Percentiles rank a stretch among this genome's conserved stretches.
Evolutionary conservation across 2,329 filamentous ascomycete species (phyloP).

Genomic region (Aspergillus neoniger): DNA sequence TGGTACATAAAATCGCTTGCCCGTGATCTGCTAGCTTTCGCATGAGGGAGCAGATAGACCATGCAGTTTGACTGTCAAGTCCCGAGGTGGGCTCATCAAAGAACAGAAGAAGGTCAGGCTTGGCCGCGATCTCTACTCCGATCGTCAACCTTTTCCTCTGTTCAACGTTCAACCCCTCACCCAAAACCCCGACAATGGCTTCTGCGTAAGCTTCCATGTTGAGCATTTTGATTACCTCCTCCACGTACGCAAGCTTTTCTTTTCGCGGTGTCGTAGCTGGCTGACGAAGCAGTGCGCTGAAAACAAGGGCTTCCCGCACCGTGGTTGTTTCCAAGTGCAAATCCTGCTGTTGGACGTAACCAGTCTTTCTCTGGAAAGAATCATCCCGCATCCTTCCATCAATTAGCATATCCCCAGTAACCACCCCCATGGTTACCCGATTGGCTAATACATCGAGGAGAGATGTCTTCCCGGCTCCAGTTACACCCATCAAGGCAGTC

Average conservation of each 20-base stretch:
- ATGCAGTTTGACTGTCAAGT: slow-evolving; percentile 86
- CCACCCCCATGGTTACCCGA: slow-evolving; percentile 81
- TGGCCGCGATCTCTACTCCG: slow-evolving; percentile 87
- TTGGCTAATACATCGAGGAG: slow-evolving; percentile 81
- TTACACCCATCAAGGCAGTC: slow-evolving; percentile 87
- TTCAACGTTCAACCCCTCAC: slow-evolving; percentile 68
- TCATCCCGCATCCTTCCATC: slow-evolving; percentile 71
- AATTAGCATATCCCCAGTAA: slow-evolving; percentile 79
- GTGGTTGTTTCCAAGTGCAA: slow-evolving; percentile 81
- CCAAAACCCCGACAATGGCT: slow-evolving; percentile 81
- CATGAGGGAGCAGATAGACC: slow-evolving; percentile 81
- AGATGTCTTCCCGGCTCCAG: slow-evolving; percentile 87
- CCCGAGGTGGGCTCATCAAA: slow-evolving; percentile 92
- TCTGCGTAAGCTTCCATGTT: slow-evolving; percentile 89
- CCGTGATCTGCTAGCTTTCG: slow-evolving; percentile 85
- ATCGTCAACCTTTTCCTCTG: slow-evolving; percentile 78
- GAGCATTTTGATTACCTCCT: slow-evolving; percentile 83
- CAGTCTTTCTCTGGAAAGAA: slow-evolving; percentile 63
- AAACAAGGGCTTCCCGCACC: slow-evolving; percentile 81
- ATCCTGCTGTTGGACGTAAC: slow-evolving; percentile 79
- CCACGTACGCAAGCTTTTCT: slow-evolving; percentile 82
- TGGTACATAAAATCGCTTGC: slow-evolving; percentile 90
- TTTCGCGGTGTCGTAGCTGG: slow-evolving; percentile 67
- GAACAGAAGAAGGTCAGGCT: slow-evolving; percentile 83
- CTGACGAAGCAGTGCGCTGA: slow-evolving; percentile 81